Evolutionary conservation across 225 moss, liverwort and hornwort genomes (phyloP).

Genomic region (Neckera pumila): DNA sequence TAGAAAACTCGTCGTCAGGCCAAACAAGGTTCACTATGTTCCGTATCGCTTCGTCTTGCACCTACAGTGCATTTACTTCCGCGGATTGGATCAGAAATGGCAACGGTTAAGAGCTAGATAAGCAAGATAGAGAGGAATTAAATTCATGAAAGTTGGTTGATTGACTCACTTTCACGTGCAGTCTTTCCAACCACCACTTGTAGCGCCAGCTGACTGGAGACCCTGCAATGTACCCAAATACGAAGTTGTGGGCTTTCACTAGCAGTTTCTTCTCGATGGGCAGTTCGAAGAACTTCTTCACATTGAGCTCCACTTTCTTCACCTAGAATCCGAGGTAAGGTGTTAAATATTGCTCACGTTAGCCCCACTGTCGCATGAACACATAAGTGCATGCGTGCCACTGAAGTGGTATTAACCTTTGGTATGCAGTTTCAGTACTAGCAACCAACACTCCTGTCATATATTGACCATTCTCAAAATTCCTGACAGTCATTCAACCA

Average conservation of each 20-base stretch:
- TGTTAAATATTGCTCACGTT: neutral
- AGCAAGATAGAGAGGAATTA: neutral
- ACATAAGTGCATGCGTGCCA: too few species aligned
- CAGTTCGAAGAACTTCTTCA: constrained; percentile 12
- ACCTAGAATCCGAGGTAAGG: neutral
- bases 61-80: neutral
- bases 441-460: neutral
- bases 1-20: constrained; percentile 12
- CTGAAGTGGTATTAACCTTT: too few species aligned
- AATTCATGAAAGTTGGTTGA: neutral
- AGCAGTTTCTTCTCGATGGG: constrained; percentile 20
- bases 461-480: neutral
- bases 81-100: neutral
- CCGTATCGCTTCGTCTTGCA: constrained; percentile 11
- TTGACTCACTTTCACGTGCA: constrained; percentile 17
- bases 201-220: constrained; percentile 14
- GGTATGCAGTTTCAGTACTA: neutral
- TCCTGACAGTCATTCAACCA: neutral
- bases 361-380: neutral
- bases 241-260: constrained; percentile 3
- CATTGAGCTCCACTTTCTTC: constrained; percentile 17
- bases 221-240: constrained; percentile 19
- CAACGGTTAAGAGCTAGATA: neutral
- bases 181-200: constrained; percentile 35
- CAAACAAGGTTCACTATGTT: constrained; percentile 3